A percentile compares a stretch with the other conserved stretches of the same genome.
Conservation (phyloP, 768 basidiomycete species). For the Boletus reticulatus region DNA sequence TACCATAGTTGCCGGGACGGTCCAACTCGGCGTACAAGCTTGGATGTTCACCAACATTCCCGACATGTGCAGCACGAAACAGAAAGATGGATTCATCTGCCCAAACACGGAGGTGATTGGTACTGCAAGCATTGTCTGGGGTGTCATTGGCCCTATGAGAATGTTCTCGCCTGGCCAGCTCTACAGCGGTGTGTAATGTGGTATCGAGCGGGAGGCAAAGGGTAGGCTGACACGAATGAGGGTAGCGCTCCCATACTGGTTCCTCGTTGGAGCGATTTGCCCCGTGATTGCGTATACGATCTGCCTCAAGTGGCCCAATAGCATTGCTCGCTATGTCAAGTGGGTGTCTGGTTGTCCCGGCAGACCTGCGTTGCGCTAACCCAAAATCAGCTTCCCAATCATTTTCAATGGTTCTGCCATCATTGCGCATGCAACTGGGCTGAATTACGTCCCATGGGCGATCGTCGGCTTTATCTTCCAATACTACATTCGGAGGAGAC, state of each 20-base stretch:
- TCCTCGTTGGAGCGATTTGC: conserved; percentile 68
- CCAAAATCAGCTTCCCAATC: conserved; percentile 37
- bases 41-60: too few relatives aligned
- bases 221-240: background rate
- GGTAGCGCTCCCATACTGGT: conserved; percentile 58
- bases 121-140: conserved; percentile 78
- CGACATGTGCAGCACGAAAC: too few relatives aligned
- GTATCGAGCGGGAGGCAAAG: background rate
- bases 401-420: conserved; percentile 55
- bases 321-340: conserved; percentile 62
- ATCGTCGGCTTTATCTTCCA: conserved; percentile 67
- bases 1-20: conserved; percentile 59
- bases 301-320: conserved; percentile 59
- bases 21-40: conserved; percentile 65
- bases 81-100: conserved; percentile 66
- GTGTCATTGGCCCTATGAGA: conserved; percentile 75
- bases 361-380: background rate
- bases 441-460: conserved; percentile 66
- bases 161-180: conserved; percentile 66
- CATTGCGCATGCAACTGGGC: conserved; percentile 64
- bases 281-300: conserved; percentile 57
- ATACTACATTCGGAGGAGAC: conserved; percentile 53
- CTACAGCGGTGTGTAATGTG: conserved; percentile 42
- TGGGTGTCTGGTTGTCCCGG: conserved; percentile 28
- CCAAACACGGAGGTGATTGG: conserved; percentile 70